Percentiles rank a stretch among this genome's conserved stretches.
phyloP scores from a whole-genome alignment of 1,139 yeast species.

The Wickerhamomyces sp. region DNA sequence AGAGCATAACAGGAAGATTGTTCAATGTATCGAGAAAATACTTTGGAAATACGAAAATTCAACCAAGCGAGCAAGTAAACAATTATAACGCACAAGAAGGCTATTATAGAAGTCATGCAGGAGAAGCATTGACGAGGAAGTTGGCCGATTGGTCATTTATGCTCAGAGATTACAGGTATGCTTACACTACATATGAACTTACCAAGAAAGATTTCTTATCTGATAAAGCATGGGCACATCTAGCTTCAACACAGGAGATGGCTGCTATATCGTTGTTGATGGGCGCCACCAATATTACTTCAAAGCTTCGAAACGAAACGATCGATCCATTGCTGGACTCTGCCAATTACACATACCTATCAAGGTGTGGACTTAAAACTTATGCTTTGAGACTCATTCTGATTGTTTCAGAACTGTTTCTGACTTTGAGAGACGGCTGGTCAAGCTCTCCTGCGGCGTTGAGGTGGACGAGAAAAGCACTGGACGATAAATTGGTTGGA shows the following conservation, averaged over 20 bases:
- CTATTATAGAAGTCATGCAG: conserved; percentile 53
- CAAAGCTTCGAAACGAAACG: conserved; percentile 56
- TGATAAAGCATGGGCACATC: conserved; percentile 78
- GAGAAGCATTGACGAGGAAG: conserved; percentile 74
- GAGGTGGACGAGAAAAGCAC: conserved; percentile 32
- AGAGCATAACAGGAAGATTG: conserved; percentile 68
- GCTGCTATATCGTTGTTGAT: conserved; percentile 69
- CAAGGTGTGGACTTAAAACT: conserved; percentile 27
- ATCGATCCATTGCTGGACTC: conserved; percentile 49
- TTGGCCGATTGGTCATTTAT: conserved; percentile 92
- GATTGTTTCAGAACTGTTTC: conserved; percentile 31
- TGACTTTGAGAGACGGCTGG: conserved; percentile 35
- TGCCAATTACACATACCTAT: conserved; percentile 31
- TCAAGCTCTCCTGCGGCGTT: conserved; percentile 34
- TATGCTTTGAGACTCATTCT: conserved; percentile 34
- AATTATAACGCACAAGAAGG: conserved; percentile 41
- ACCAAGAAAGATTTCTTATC: conserved; percentile 72
- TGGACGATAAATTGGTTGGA: conserved; percentile 27
- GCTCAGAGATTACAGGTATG: conserved; percentile 80
- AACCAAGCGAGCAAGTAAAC: conserved; percentile 16
- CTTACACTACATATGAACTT: conserved; percentile 79
- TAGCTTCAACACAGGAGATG: conserved; percentile 87
- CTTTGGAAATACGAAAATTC: conserved; percentile 34
- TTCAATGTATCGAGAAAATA: conserved; percentile 64
- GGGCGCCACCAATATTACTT: conserved; percentile 59